Conservation (phyloP, 257 asterid genomes). For the Cruciata laevipes region DNA sequence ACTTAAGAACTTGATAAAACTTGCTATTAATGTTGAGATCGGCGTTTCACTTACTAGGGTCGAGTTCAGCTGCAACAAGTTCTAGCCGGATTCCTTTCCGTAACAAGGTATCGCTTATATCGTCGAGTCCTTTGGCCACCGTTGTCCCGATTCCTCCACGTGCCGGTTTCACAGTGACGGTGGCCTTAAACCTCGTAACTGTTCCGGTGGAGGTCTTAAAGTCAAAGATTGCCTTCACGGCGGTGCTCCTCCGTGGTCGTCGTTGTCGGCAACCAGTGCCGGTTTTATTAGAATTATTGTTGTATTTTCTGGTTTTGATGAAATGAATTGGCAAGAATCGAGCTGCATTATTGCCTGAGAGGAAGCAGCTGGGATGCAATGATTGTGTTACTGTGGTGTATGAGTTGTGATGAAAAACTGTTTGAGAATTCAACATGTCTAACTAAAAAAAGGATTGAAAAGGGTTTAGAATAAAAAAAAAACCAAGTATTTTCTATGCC, state of each 20-base stretch:
- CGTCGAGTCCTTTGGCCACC: constrained; percentile 16
- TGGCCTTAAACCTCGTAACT: constrained; percentile 26
- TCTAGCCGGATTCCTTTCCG: constrained; percentile 16
- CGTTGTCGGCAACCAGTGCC: neutral
- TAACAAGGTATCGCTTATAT: constrained; percentile 16
- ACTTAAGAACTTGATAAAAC: too few species aligned
- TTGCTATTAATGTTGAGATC: too few species aligned
- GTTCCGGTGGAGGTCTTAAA: constrained; percentile 13
- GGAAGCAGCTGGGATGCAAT: constrained; percentile 9
- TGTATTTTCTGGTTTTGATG: neutral
- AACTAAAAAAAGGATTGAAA: neutral
- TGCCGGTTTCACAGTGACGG: constrained; percentile 39
- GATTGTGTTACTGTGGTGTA: constrained; percentile 16
- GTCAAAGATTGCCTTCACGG: constrained; percentile 23
- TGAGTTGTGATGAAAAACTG: constrained; percentile 4
- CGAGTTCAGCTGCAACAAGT: constrained; percentile 29
- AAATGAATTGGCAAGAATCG: constrained; percentile 4
- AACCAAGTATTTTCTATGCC: too few species aligned
- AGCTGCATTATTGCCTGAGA: neutral
- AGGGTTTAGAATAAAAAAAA: too few species aligned
- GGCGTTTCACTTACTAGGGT: constrained; percentile 27
- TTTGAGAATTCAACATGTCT: constrained; percentile 8
- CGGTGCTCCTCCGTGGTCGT: neutral
- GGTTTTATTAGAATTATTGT: neutral
- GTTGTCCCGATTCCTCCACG: constrained; percentile 25